Conservation (phyloP, 78 protist species). For the Chrysochromulina tobinii region DNA sequence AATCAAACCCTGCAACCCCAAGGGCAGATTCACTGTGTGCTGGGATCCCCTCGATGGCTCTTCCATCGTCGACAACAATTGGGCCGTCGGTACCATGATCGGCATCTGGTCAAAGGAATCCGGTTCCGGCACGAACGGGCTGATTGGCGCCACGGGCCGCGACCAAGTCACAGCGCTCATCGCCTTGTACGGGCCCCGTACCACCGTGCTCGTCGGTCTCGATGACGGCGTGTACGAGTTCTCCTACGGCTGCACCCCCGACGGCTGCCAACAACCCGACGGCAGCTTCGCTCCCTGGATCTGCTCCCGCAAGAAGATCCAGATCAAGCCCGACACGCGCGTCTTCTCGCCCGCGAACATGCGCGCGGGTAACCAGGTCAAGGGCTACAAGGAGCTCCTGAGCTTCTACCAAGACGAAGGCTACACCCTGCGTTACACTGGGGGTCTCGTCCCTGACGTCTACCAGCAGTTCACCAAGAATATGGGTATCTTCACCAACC, state of each 20-base stretch:
- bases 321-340: slow-evolving; percentile 16
- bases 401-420: slow-evolving; percentile 13
- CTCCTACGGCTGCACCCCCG: background rate
- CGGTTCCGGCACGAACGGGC: background rate
- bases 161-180: slow-evolving; percentile 12
- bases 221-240: slow-evolving; percentile 30
- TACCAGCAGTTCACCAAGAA: slow-evolving; percentile 48
- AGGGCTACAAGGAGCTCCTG: slow-evolving; percentile 21
- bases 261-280: background rate
- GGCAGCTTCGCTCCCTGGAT: background rate
- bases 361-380: background rate
- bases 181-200: slow-evolving; percentile 47
- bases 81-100: slow-evolving; percentile 50
- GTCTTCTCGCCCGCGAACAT: slow-evolving; percentile 49
- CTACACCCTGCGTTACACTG: slow-evolving; percentile 48
- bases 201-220: slow-evolving; percentile 26
- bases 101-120: slow-evolving; percentile 39
- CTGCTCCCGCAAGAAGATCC: background rate
- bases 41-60: slow-evolving; percentile 53
- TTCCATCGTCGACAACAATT: slow-evolving; percentile 49
- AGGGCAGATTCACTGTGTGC: slow-evolving; percentile 18
- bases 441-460: slow-evolving; percentile 35
- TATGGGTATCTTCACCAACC: slow-evolving; percentile 44
- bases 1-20: background rate
- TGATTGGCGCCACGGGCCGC: slow-evolving; percentile 51